Conservation (phyloP, 2,329 filamentous ascomycete species). For the Phialophora chinensis region DNA sequence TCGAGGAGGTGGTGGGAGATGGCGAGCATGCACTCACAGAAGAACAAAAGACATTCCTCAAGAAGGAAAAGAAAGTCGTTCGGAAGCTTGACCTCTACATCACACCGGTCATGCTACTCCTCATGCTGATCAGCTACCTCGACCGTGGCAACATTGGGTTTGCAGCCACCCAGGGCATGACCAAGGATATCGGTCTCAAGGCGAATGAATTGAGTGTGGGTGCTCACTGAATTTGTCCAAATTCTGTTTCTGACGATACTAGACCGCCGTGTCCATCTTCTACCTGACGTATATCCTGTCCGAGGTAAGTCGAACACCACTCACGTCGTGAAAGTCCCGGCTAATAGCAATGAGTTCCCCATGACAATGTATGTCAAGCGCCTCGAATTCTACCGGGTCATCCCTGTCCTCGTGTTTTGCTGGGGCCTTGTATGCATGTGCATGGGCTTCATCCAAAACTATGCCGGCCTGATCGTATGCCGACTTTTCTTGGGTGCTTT, state of each 20-base stretch:
- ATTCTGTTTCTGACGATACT: slow-evolving; percentile 3
- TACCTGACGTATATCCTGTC: slow-evolving; percentile 20
- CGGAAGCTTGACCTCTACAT: slow-evolving; percentile 22
- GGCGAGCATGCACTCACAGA: slow-evolving; percentile 12
- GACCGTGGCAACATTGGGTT: slow-evolving; percentile 76
- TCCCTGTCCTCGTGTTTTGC: slow-evolving; percentile 57
- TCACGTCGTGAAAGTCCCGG: slow-evolving; percentile 57
- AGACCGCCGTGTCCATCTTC: slow-evolving; percentile 25
- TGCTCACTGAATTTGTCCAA: neutral
- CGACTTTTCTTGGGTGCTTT: slow-evolving; percentile 64
- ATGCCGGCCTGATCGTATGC: slow-evolving; percentile 57
- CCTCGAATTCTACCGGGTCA: slow-evolving; percentile 54
- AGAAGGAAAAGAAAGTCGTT: slow-evolving; percentile 17
- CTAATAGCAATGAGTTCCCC: slow-evolving; percentile 57
- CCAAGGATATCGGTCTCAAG: slow-evolving; percentile 51
- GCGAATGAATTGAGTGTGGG: slow-evolving; percentile 48
- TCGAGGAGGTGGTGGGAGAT: slow-evolving; percentile 4
- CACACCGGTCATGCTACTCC: slow-evolving; percentile 71
- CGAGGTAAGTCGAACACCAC: slow-evolving; percentile 46
- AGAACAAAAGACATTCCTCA: slow-evolving; percentile 14
- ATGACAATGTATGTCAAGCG: slow-evolving; percentile 57
- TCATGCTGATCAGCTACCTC: slow-evolving; percentile 84
- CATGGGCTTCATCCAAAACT: slow-evolving; percentile 61
- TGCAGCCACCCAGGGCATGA: slow-evolving; percentile 61
- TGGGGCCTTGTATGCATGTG: slow-evolving; percentile 60